These are phyloP conservation scores for Nothomitra cinnamomea DNA, from an alignment of 2,329 filamentous ascomycete genomes.

Conservation along the genomic window DNA sequence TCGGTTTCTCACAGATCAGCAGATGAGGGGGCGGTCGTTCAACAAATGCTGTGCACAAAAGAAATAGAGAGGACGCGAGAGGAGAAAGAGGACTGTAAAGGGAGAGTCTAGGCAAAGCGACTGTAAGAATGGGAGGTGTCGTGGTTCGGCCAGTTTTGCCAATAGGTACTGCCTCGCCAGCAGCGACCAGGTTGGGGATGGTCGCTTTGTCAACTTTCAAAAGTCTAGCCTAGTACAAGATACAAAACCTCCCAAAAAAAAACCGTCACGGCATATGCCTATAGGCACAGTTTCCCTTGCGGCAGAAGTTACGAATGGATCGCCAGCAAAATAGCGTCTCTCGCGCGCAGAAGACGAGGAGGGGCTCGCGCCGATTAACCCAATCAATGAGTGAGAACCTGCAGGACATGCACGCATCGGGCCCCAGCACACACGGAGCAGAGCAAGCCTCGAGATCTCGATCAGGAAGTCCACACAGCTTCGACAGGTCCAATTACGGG, in stretches of 20 bases:
- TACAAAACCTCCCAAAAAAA: constrained; percentile 2
- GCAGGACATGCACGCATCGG: constrained; percentile 2
- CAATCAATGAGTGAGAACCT: constrained; percentile 1
- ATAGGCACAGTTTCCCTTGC: constrained; percentile 4
- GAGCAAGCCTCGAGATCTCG: constrained; percentile 1
- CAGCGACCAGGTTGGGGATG: not conserved
- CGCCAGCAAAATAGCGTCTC: constrained; percentile 3
- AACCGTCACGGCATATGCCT: constrained; percentile 4
- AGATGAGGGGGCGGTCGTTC: not conserved
- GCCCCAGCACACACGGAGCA: not conserved
- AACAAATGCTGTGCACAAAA: constrained; percentile 4
- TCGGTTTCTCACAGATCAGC: not conserved
- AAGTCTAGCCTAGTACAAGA: constrained; percentile 1
- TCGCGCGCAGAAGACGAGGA: constrained; percentile 1
- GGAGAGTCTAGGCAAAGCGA: not conserved
- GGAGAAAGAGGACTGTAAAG: not conserved
- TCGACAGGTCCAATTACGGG: no score
- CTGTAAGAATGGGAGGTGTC: not conserved
- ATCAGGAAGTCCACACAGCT: not conserved
- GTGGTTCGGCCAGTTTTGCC: constrained; percentile 2
- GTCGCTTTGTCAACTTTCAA: not conserved
- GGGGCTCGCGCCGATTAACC: not conserved
- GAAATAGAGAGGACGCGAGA: not conserved
- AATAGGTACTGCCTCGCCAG: constrained; percentile 2
- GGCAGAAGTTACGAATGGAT: constrained; percentile 1